Percentiles rank a stretch among this genome's conserved stretches.
These are phyloP conservation scores for Lepidium didymum DNA, from an alignment of 345 rosid genomes.

Conservation along the genomic window DNA sequence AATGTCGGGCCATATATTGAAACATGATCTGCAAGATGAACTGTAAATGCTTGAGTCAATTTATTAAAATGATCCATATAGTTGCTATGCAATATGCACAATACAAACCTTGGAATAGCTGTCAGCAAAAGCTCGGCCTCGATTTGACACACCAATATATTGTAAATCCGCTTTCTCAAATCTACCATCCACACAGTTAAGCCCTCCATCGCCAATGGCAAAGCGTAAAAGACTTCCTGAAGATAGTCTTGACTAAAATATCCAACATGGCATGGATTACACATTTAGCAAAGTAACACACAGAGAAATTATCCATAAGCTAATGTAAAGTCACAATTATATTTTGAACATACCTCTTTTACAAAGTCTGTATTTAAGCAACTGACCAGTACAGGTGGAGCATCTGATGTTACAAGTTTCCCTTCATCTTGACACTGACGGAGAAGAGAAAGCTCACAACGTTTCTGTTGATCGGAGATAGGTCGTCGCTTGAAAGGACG, in stretches of 20 bases:
- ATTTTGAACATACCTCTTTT: slow-evolving; percentile 40
- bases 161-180: slow-evolving; percentile 74
- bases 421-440: slow-evolving; percentile 78
- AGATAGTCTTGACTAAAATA: slow-evolving; percentile 49
- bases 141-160: slow-evolving; percentile 57
- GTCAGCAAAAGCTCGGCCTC: slow-evolving; percentile 84
- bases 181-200: slow-evolving; percentile 72
- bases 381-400: slow-evolving; percentile 67
- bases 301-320: background rate
- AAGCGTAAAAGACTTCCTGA: slow-evolving; percentile 67
- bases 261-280: background rate
- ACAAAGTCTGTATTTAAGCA: slow-evolving; percentile 58
- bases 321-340: background rate
- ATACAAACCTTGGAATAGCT: slow-evolving; percentile 86
- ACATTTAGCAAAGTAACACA: background rate
- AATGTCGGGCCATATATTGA: slow-evolving; percentile 66
- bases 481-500: slow-evolving; percentile 82
- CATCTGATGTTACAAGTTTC: slow-evolving; percentile 77
- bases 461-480: slow-evolving; percentile 87
- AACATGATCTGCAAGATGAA: slow-evolving; percentile 59
- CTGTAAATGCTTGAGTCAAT: background rate
- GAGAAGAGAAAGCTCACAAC: slow-evolving; percentile 68
- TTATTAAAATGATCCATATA: background rate
- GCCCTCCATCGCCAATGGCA: slow-evolving; percentile 64
- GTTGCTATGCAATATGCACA: background rate